phyloP scores from a whole-genome alignment of 1,284 basidiomycete genomes.

The Tilletiopsis washingtonensis region DNA sequence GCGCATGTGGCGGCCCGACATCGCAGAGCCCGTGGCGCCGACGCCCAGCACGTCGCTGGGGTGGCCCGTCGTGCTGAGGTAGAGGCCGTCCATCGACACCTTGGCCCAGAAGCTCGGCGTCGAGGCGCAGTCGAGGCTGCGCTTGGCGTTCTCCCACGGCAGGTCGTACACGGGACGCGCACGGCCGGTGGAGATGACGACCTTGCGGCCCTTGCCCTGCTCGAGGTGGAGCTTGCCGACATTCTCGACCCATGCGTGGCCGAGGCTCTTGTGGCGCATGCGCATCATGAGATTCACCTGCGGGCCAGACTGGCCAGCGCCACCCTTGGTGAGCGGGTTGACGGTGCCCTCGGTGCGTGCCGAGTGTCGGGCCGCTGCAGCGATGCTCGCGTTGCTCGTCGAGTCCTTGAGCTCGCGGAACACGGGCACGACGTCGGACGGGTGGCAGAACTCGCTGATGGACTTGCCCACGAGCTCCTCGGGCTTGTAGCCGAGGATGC shows the following conservation, averaged over 20 bases:
- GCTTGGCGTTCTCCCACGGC: slow-evolving; percentile 30
- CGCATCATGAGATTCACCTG: slow-evolving; percentile 37
- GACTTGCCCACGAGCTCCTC: slow-evolving; percentile 71
- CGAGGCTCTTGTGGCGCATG: slow-evolving; percentile 36
- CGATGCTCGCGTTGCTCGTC: slow-evolving; percentile 48
- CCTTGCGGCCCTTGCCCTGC: slow-evolving; percentile 43
- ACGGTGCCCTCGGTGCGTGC: slow-evolving; percentile 24
- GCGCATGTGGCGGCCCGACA: slow-evolving; percentile 27
- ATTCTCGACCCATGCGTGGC: slow-evolving; percentile 38
- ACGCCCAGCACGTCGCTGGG: slow-evolving; percentile 22
- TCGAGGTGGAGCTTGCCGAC: slow-evolving; percentile 41
- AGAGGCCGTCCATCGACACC: slow-evolving; percentile 32
- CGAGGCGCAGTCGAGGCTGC: slow-evolving; percentile 12
- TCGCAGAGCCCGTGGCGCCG: slow-evolving; percentile 8
- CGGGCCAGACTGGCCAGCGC: slow-evolving; percentile 40
- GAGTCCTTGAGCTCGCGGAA: slow-evolving; percentile 85
- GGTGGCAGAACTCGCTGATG: slow-evolving; percentile 73
- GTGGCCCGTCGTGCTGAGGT: slow-evolving; percentile 26
- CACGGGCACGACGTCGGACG: slow-evolving; percentile 78
- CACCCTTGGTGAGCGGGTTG: slow-evolving; percentile 38
- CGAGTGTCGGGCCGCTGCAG: slow-evolving; percentile 34
- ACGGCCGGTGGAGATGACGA: slow-evolving; percentile 38
- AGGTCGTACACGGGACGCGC: slow-evolving; percentile 35
- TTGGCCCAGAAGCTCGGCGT: slow-evolving; percentile 37
- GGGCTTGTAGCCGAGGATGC: slow-evolving; percentile 48